phyloP scores from a whole-genome alignment of 768 basidiomycete genomes.

The Suillus hirtellus region DNA sequence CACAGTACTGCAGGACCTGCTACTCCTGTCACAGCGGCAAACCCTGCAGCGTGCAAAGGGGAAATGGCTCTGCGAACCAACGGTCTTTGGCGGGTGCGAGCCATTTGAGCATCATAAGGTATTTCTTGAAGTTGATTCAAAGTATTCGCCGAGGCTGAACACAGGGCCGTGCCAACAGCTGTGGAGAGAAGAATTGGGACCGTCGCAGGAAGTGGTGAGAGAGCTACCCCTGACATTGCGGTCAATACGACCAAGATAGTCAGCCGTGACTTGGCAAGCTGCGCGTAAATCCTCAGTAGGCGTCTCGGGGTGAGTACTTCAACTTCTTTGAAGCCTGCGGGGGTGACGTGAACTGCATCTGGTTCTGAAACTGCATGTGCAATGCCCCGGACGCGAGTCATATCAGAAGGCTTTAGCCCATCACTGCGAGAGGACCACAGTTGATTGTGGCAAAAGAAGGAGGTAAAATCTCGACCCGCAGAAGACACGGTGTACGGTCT shows the following conservation, averaged over 20 bases:
- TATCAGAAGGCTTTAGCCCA: neutral
- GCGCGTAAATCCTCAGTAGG: conserved; percentile 67
- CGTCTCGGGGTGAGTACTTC: conserved; percentile 49
- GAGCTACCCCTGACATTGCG: conserved; percentile 88
- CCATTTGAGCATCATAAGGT: conserved; percentile 97
- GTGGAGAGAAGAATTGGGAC: conserved; percentile 85
- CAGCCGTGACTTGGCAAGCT: conserved; percentile 84
- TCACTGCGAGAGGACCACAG: conserved; percentile 41
- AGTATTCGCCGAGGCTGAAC: conserved; percentile 91
- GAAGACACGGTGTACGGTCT: conserved; percentile 28
- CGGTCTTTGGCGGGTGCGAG: conserved; percentile 83
- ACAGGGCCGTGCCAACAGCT: conserved; percentile 86
- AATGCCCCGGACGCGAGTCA: conserved; percentile 13
- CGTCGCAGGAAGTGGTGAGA: conserved; percentile 85
- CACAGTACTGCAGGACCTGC: conserved; percentile 78
- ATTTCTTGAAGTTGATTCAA: conserved; percentile 94
- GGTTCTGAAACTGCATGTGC: conserved; percentile 15
- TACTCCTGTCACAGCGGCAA: conserved; percentile 75
- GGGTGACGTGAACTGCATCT: conserved; percentile 15
- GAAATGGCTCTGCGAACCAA: conserved; percentile 84
- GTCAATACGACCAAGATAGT: conserved; percentile 84
- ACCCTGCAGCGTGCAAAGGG: conserved; percentile 80
- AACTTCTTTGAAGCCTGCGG: conserved; percentile 35
- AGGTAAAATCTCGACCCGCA: conserved; percentile 36
- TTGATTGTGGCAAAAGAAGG: conserved; percentile 66